Conservation (phyloP, 257 asterid species). For the Capsicum rhomboideum region DNA sequence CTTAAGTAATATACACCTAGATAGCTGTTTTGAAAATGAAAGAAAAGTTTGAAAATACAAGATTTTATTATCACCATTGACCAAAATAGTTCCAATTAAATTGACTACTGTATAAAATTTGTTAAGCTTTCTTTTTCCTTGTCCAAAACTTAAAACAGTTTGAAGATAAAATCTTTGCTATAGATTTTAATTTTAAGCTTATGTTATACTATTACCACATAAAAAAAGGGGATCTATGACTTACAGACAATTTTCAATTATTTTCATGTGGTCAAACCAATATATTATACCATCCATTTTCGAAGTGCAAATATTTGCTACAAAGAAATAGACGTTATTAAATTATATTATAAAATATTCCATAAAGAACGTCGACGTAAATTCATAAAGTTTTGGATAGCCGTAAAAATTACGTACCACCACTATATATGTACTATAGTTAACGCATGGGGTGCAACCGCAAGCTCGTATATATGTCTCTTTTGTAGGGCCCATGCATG, state of each 20-base stretch:
- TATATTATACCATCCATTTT: neutral
- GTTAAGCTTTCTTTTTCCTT: neutral
- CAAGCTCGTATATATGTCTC: neutral
- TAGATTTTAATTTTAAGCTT: neutral
- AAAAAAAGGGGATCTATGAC: too few relatives aligned
- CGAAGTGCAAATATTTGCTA: neutral
- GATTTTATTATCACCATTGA: neutral
- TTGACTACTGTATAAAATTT: neutral
- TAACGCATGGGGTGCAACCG: neutral
- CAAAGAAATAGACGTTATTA: neutral
- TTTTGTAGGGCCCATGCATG: neutral
- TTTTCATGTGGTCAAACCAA: neutral
- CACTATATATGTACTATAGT: neutral
- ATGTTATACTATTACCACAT: neutral
- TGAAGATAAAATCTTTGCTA: neutral
- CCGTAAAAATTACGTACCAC: neutral
- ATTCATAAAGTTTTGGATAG: neutral
- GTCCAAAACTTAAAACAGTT: neutral
- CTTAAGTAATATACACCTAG: neutral
- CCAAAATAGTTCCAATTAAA: neutral
- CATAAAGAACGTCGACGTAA: neutral
- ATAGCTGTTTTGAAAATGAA: neutral
- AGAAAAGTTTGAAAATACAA: neutral
- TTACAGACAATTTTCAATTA: neutral
- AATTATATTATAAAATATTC: neutral